Evolutionary conservation across 2,329 filamentous ascomycete species (phyloP).

Genomic region (Ceratocystis smalleyi): DNA sequence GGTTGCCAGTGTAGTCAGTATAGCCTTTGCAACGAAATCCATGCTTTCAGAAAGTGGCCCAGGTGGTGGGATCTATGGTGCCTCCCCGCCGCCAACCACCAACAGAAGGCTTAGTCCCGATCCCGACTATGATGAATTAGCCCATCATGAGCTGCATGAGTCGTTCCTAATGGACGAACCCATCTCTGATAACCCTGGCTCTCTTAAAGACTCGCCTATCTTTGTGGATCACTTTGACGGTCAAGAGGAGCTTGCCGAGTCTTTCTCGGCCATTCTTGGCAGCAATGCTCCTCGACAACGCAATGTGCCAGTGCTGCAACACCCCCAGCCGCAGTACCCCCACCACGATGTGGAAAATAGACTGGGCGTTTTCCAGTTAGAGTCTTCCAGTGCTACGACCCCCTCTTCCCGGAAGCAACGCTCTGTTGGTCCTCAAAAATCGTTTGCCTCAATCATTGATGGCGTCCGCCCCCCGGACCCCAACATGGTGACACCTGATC

Average conservation of each 20-base stretch:
- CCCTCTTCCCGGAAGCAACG: neutral
- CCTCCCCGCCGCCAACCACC: neutral
- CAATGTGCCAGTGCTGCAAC: neutral
- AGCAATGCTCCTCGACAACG: constrained; percentile 10
- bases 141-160: constrained; percentile 4
- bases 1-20: constrained; percentile 14
- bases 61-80: constrained; percentile 1
- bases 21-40: constrained; percentile 14
- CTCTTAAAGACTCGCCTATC: constrained; percentile 12
- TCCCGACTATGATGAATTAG: constrained; percentile 13
- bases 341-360: neutral
- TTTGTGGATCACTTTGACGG: neutral
- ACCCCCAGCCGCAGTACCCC: neutral
- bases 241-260: constrained; percentile 17
- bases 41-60: constrained; percentile 13
- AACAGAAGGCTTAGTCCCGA: constrained; percentile 1
- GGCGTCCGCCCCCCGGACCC: constrained; percentile 17
- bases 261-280: constrained; percentile 18
- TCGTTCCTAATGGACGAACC: neutral
- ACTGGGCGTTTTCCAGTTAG: constrained; percentile 11
- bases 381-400: neutral
- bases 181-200: neutral
- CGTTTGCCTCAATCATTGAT: constrained; percentile 8
- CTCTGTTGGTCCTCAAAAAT: constrained; percentile 6
- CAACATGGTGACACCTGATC: constrained; percentile 32